Evolutionary conservation across 192 early-diverging fungal genomes (phyloP).

Genomic region (Chytriomyces hyalinus): DNA sequence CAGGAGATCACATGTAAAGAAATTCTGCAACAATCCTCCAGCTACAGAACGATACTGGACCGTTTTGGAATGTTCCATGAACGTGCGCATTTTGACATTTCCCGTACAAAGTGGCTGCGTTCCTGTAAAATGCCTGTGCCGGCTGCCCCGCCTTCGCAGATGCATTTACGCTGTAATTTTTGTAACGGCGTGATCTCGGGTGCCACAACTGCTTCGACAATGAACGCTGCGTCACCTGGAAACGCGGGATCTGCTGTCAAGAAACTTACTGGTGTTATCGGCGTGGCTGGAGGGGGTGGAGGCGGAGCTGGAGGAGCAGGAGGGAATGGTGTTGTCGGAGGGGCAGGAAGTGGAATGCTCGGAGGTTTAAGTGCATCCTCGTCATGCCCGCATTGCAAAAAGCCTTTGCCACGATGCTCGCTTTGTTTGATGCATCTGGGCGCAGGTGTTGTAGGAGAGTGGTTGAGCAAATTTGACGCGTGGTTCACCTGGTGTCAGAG

Average conservation of each 20-base stretch:
- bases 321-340: neutral
- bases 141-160: constrained; percentile 61
- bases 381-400: constrained; percentile 33
- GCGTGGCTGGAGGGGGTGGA: neutral
- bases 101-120: constrained; percentile 29
- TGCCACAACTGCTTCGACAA: neutral
- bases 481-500: constrained; percentile 99
- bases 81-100: constrained; percentile 93
- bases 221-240: neutral
- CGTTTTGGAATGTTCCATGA: constrained; percentile 83
- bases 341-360: neutral
- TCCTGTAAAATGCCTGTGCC: constrained; percentile 3
- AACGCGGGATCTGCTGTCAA: neutral
- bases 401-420: constrained; percentile 32
- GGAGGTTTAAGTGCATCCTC: neutral
- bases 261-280: neutral
- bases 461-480: constrained; percentile 55
- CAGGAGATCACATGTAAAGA: neutral
- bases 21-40: constrained; percentile 21
- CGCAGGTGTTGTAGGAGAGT: constrained; percentile 3
- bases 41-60: constrained; percentile 86
- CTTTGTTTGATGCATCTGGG: constrained; percentile 34
- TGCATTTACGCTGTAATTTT: constrained; percentile 86
- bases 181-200: constrained; percentile 68
- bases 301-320: neutral